Percentiles rank a stretch among this genome's conserved stretches.
phyloP scores from a whole-genome alignment of 2,329 filamentous ascomycete genomes.

The Fusarium irregulare region DNA sequence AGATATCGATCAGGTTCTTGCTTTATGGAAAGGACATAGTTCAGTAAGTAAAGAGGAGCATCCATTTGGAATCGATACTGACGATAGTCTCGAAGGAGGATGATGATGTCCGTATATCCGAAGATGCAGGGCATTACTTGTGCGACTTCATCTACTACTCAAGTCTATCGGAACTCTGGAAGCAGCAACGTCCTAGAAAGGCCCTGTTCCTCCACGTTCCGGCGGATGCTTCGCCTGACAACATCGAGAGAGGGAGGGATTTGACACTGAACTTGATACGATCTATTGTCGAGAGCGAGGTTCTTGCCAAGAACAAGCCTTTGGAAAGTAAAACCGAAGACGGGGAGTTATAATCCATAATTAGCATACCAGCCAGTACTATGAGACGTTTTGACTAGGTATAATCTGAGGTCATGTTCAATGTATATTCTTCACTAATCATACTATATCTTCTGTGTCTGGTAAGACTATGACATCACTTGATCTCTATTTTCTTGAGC shows the following conservation, averaged over 20 bases:
- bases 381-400: not conserved
- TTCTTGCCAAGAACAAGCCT: constrained; percentile 38
- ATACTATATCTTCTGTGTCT: not conserved
- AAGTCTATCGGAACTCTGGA: constrained; percentile 69
- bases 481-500: not conserved
- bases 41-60: constrained; percentile 54
- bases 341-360: constrained; percentile 4
- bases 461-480: constrained; percentile 16
- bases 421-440: not conserved
- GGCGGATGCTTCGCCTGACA: constrained; percentile 62
- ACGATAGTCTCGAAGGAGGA: constrained; percentile 48
- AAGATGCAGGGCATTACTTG: constrained; percentile 77
- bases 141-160: constrained; percentile 85
- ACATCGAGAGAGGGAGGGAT: constrained; percentile 62
- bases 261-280: constrained; percentile 66
- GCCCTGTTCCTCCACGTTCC: constrained; percentile 81
- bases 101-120: constrained; percentile 69
- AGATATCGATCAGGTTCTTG: constrained; percentile 67
- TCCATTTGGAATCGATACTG: constrained; percentile 5
- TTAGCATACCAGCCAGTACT: not conserved
- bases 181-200: constrained; percentile 58
- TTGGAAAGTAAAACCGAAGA: not conserved
- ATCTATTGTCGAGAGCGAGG: constrained; percentile 66
- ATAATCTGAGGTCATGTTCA: not conserved
- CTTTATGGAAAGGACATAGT: constrained; percentile 64